These are phyloP conservation scores for Jamesozyma hellenica DNA, from an alignment of 805 yeast species.

Conservation along the genomic window DNA sequence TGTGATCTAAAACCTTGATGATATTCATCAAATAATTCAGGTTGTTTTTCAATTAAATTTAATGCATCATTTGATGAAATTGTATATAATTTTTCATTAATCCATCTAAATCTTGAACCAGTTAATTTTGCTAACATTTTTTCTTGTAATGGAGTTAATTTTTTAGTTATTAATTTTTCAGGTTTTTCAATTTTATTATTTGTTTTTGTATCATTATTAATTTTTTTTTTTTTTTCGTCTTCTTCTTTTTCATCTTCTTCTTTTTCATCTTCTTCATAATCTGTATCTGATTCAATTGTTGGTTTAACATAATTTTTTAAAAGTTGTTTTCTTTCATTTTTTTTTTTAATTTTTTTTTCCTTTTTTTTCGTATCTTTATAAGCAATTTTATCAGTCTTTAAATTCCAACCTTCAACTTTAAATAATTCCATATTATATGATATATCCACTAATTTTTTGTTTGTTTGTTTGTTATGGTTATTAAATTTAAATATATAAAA, in stretches of 20 bases:
- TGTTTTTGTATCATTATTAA: conserved; percentile 10
- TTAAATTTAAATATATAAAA: too few species aligned
- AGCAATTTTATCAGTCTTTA: conserved; percentile 45
- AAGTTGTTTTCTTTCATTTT: conserved; percentile 16
- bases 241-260: conserved; percentile 11
- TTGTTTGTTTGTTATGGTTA: not conserved
- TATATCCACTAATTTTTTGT: not conserved
- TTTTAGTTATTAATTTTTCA: too few species aligned
- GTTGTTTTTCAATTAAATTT: conserved; percentile 63
- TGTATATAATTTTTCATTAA: conserved; percentile 93
- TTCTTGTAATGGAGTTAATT: conserved; percentile 76
- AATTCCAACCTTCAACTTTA: conserved; percentile 75
- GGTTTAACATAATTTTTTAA: conserved; percentile 1
- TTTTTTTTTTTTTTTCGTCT: conserved; percentile 5
- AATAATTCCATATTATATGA: conserved; percentile 49
- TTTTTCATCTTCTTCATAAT: conserved; percentile 4
- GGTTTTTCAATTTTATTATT: conserved; percentile 8
- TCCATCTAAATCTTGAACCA: conserved; percentile 96
- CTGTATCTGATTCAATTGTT: not conserved
- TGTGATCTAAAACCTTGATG: conserved; percentile 93
- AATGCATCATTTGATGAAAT: conserved; percentile 70
- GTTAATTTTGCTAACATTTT: conserved; percentile 92
- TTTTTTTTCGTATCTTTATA: conserved; percentile 32
- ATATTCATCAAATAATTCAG: conserved; percentile 83
- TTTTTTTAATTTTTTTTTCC: conserved; percentile 21